Evolutionary conservation across 352 stramenopile genomes (phyloP).

Genomic region (Elongisporangium undulatum): DNA sequence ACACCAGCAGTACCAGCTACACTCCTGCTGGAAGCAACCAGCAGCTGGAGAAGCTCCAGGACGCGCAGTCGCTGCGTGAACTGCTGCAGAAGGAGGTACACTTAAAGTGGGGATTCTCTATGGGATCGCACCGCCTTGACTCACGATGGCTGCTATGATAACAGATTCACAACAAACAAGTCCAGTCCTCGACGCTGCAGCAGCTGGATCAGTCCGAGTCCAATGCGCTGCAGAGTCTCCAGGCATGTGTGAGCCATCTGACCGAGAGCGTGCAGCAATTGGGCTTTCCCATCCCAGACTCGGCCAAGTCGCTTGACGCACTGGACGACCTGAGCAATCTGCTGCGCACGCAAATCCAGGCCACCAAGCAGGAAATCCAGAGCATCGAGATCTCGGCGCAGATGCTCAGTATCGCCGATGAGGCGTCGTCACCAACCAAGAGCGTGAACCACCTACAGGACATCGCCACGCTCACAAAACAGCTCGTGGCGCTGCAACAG

Average conservation of each 20-base stretch:
- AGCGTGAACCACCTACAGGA: constrained; percentile 23
- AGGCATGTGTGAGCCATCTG: constrained; percentile 37
- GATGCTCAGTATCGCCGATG: constrained; percentile 49
- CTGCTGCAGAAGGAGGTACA: constrained; percentile 33
- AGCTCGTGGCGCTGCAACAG: constrained; percentile 42
- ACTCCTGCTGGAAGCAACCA: constrained; percentile 3
- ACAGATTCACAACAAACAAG: constrained; percentile 29
- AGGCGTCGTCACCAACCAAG: constrained; percentile 9
- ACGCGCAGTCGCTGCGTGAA: constrained; percentile 32
- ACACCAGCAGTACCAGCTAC: not conserved
- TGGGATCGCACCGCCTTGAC: not conserved
- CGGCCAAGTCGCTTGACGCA: constrained; percentile 34
- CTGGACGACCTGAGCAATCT: constrained; percentile 58
- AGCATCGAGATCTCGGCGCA: constrained; percentile 58
- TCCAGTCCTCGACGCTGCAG: constrained; percentile 19
- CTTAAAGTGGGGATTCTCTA: not conserved
- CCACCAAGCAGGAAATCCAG: constrained; percentile 62
- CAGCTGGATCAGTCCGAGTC: constrained; percentile 29
- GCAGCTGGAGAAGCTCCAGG: constrained; percentile 23
- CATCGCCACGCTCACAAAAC: constrained; percentile 30
- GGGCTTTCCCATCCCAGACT: constrained; percentile 39
- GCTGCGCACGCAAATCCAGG: constrained; percentile 40
- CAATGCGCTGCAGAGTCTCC: constrained; percentile 31
- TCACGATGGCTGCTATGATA: not conserved
- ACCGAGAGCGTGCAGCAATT: constrained; percentile 36